Evolutionary conservation across 176 grass and related monocot species (phyloP).

Genomic region (Chrysopogon serrulatus): DNA sequence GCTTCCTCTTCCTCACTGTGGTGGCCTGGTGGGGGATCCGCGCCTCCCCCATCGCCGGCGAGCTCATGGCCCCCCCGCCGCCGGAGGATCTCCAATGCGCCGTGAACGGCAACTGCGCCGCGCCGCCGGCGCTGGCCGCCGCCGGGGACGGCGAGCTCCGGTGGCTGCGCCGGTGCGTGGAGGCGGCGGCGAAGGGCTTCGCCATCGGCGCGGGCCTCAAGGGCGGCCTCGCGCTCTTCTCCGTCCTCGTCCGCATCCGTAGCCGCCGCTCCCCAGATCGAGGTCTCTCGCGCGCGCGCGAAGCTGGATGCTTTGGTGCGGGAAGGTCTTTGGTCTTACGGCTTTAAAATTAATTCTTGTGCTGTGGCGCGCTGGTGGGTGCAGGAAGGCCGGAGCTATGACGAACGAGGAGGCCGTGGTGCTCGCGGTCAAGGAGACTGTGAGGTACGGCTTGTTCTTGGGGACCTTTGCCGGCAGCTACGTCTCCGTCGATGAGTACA

Average conservation of each 20-base stretch:
- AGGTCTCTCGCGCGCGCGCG: conserved; percentile 1
- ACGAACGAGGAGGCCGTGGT: conserved; percentile 75
- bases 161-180: conserved; percentile 73
- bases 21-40: background rate
- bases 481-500: conserved; percentile 88
- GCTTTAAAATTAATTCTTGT: background rate
- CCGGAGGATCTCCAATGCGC: conserved; percentile 27
- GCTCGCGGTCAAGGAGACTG: conserved; percentile 78
- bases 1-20: conserved; percentile 29
- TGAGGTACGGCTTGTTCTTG: conserved; percentile 88
- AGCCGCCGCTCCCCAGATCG: conserved; percentile 82
- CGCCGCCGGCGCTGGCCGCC: background rate
- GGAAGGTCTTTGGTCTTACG: background rate
- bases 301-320: background rate
- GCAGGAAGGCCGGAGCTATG: conserved; percentile 63
- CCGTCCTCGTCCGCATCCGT: conserved; percentile 76
- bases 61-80: conserved; percentile 22
- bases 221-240: conserved; percentile 86
- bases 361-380: conserved; percentile 20
- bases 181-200: conserved; percentile 83
- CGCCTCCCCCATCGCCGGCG: conserved; percentile 13
- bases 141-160: conserved; percentile 43
- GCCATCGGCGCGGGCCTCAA: conserved; percentile 83
- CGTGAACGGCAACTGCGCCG: background rate
- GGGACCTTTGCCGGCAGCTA: conserved; percentile 88